Base-by-base conservation (phyloP, 441 rosid species). In the Melastoma candidum region DNA sequence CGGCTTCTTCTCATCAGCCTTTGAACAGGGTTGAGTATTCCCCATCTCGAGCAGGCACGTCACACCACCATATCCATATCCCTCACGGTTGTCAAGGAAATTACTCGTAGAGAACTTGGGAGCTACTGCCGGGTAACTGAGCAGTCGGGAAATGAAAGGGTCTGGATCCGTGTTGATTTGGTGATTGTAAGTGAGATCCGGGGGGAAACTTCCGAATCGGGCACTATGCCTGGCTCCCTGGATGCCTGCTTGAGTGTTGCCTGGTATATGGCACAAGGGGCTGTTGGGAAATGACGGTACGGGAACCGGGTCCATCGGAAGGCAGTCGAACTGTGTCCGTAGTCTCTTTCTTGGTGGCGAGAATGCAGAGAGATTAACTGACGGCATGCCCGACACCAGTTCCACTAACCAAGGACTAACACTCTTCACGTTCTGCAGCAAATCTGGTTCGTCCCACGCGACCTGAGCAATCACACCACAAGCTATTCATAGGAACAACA, bases 191-290 rank as follows among this genome's bases (percentile, higher is more conserved):
- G 68, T 85, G 74, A 75, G 77, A 71, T 85, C 94, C 51, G 89
- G 65, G 59, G 83, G 67, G 74, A 87, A 74, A 73, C 74, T 56
- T 71, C 83, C 90, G 63, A 73, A 80, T 61, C 79, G 90, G 63
- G 88, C 78, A 73, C 41, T 36, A 36, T 93, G 99, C 99, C 99
- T 93, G 99, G 97, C 95, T 93, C 97, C 99, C 99, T 93, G 99
- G 86, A 93, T 84, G 83, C 99, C 90, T 79, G 83, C 88, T 80
- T 97, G 90, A 82, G 79, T 72, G 64, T 76, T 84, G 58, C 81
- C 86, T 4, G 81, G 71, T 48, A 77, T 66, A 78, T 69, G 79
- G 76, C 81, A 67, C 53, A 84, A 67, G 56, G 83, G 80, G 74
- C 78, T 81, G 74, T 79, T 76, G 26, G 71, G 68, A 59, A 36